Evolutionary conservation across 2,329 filamentous ascomycete species (phyloP), one percentile per base, ranked within the genome.

Genomic region (Penicillium sp.): DNA sequence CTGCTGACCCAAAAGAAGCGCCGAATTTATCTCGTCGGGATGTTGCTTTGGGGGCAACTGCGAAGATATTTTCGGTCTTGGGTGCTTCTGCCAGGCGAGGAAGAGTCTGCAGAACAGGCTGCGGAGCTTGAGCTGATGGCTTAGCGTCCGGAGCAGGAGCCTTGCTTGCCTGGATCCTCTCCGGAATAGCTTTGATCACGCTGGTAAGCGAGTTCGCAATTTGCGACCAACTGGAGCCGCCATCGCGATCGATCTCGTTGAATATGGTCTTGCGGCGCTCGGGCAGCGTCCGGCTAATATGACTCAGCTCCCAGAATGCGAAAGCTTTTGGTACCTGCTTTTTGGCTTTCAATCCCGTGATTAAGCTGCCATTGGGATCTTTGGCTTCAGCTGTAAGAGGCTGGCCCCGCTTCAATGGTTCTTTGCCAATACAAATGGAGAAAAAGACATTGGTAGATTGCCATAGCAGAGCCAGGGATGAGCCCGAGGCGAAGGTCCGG

Each of bases 261-360:
- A 90, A 97, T 51, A 97, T 91, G 18, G 86, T 84, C 71, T 88
- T 90, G 48, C 93, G 85, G 29, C 92, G 86, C n/a, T 85, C 81
- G 14, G 87, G 81, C 59, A 89, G 92, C 50, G 85, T 83, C 52
- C 88, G 83, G 33, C 90, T 87, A 63, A 97, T 96, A 52, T 90
- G 81, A 26, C 86, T 85, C 24, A 97, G 79, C 69, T 97, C 93
- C 92, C 92, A 96, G 73, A 96, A 89, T 14, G 93, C 92, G 71
- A 95, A 96, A 0, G 86, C 83, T 83, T 85, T 87, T 56, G 90
- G 86, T 9, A 90, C 80, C 8, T 90, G 81, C 71, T 93, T 94
- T 75, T 92, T 94, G 60, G 88, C 88, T 70, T 87, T 92, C 42
- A 97, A 73, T 0, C 93, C 93, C 52, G 87, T 91, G 45, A 97